Evolutionary conservation across 2,329 filamentous ascomycete species (phyloP).

Genomic region (Hawksworthiomyces lignivorus): DNA sequence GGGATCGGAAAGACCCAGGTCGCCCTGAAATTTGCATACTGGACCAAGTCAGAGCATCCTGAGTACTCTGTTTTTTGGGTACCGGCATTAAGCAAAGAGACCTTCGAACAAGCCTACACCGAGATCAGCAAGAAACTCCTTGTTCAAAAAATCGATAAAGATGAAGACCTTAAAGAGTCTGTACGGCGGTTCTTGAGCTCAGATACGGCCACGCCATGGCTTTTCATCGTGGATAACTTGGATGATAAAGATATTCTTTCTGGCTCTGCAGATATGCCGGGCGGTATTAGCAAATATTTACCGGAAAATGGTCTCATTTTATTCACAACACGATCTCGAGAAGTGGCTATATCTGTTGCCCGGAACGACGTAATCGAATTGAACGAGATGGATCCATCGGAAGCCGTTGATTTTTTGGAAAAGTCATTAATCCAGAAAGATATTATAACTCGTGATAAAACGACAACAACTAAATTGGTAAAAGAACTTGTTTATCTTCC

Average conservation of each 20-base stretch:
- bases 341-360: too few relatives aligned
- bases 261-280: too few relatives aligned
- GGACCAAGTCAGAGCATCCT: conserved; percentile 16
- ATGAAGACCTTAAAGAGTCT: too few relatives aligned
- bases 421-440: conserved; percentile 9
- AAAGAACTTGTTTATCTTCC: conserved; percentile 7
- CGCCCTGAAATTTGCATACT: conserved; percentile 27
- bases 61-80: conserved; percentile 35
- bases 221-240: conserved; percentile 37
- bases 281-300: conserved; percentile 14
- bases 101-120: conserved; percentile 27
- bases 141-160: conserved; percentile 28
- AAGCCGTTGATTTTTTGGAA: too few relatives aligned
- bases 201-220: conserved; percentile 23
- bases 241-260: conserved; percentile 31
- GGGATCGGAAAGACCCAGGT: conserved; percentile 33
- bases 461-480: conserved; percentile 4
- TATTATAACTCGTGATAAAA: too few relatives aligned
- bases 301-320: conserved; percentile 3
- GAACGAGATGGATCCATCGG: too few relatives aligned
- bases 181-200: too few relatives aligned
- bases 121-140: conserved; percentile 26
- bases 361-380: too few relatives aligned
- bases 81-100: conserved; percentile 19
- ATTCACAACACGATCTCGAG: conserved; percentile 20